A percentile compares a stretch with the other conserved stretches of the same genome.
phyloP scores from a whole-genome alignment of 2,329 filamentous ascomycete species.

The Sarocladium brachiariae region DNA sequence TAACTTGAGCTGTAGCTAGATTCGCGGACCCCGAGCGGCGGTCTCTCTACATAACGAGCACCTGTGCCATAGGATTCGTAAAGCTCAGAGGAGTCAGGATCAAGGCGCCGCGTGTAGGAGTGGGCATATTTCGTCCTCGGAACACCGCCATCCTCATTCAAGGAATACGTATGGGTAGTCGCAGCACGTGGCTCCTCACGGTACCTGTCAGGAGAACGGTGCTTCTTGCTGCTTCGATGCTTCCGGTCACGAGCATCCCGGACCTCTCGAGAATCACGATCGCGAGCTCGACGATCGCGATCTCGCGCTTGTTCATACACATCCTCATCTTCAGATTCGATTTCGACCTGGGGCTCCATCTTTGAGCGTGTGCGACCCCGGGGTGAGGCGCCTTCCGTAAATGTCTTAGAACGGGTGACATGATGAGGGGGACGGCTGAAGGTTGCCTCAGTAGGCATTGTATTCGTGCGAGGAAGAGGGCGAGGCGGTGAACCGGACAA shows the following conservation, averaged over 20 bases:
- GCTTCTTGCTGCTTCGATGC: conserved; percentile 28
- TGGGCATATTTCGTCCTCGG: conserved; percentile 18
- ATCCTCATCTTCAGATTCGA: conserved; percentile 29
- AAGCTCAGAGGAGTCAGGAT: conserved; percentile 16
- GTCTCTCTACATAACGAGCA: conserved; percentile 21
- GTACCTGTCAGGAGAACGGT: conserved; percentile 25
- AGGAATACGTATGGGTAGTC: background rate
- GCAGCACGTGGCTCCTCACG: background rate
- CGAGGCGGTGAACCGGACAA: conserved; percentile 27
- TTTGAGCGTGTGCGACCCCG: conserved; percentile 32
- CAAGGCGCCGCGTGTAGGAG: conserved; percentile 21
- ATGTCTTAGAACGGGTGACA: conserved; percentile 28
- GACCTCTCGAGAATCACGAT: background rate
- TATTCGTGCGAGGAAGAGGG: conserved; percentile 24
- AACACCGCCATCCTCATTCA: background rate
- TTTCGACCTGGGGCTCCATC: conserved; percentile 27
- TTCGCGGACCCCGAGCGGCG: conserved; percentile 23
- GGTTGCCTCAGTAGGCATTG: conserved; percentile 25
- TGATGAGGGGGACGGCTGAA: conserved; percentile 22
- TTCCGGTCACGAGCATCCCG: conserved; percentile 23
- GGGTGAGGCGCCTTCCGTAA: conserved; percentile 18
- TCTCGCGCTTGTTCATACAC: conserved; percentile 18
- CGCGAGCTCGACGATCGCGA: conserved; percentile 5
- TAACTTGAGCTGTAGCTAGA: conserved; percentile 22
- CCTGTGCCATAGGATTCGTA: conserved; percentile 18